Evolutionary conservation across 2,329 filamentous ascomycete genomes (phyloP), one percentile per base, ranked within the genome.

Genomic region (Colletotrichum kahawae): DNA sequence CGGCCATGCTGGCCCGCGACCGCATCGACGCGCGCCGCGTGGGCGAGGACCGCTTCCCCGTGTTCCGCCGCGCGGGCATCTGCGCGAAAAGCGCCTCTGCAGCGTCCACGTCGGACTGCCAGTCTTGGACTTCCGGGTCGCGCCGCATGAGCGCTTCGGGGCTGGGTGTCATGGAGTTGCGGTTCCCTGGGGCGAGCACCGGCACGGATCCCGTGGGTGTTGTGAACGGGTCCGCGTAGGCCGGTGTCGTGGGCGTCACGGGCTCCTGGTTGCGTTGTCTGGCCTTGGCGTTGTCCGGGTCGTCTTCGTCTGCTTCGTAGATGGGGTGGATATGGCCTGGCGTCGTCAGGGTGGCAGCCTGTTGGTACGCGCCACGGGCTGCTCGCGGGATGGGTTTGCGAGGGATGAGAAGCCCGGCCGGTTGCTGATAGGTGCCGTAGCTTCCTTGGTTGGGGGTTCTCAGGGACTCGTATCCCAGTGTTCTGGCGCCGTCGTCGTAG

Each of bases 301-400:
- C 88, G 36, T 91, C 89, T 77, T 92, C 90, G 51, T 90, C 90
- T 10, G 89, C 90, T 77, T 92, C 90, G 77, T 90, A 87, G 74
- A 92, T 92, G 1, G 90, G 90, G 76, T 91, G 89, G 76, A 92
- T 92, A 4, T 82, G 83, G 5, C 86, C 86, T 0, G 85, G 80
- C 1, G 67, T 71, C 1, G 64, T 66, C 10, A 77, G 59, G 3
- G 56, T 70, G 10, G 62, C 74, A 8, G 75, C 68, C 13, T 74
- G 75, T 76, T 77, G 77, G 62, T 78, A 79, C 10, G 72, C 74
- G 36, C 59, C 79, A 70, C 75, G 78, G 29, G 64, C 75, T 59
- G 33, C 76, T 68, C 31, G 78, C 12, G 80, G 75, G 64, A 83
- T 77, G 1, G 83, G 81, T 68, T 86, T 86, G 34, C 85, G 80